phyloP scores from a whole-genome alignment of 495 filamentous ascomycete species.

The Hyaloscypha finlandica region DNA sequence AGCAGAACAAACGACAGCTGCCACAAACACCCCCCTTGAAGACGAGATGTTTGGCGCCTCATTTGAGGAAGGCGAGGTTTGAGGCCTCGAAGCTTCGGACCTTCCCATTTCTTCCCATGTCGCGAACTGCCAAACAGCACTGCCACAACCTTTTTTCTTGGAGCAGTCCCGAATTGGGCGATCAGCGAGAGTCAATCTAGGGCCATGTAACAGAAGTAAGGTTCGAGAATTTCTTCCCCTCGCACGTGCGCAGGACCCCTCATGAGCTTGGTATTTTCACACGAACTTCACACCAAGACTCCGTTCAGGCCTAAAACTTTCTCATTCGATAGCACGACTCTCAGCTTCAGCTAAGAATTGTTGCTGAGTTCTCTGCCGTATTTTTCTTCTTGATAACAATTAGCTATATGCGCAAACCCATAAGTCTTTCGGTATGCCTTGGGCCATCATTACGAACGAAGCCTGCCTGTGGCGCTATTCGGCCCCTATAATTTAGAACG shows the following conservation, averaged over 20 bases:
- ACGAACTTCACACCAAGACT: too few species aligned
- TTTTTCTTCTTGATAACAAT: too few species aligned
- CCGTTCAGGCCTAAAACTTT: too few species aligned
- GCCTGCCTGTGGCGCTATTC: neutral
- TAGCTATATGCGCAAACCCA: neutral
- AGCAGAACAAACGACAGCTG: constrained; percentile 3
- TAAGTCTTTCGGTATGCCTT: neutral
- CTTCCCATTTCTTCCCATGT: neutral
- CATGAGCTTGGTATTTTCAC: too few species aligned
- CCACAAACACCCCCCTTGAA: neutral
- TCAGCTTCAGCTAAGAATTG: too few species aligned
- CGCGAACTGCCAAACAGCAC: constrained; percentile 7
- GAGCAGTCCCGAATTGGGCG: neutral
- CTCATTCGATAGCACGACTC: too few species aligned
- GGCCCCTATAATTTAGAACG: neutral
- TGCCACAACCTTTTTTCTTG: neutral
- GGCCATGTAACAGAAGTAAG: neutral
- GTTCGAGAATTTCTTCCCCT: too few species aligned
- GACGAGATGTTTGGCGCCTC: neutral
- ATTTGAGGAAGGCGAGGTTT: constrained; percentile 8
- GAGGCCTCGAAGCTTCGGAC: neutral
- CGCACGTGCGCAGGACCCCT: too few species aligned
- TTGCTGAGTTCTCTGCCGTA: too few species aligned
- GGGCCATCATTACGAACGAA: neutral
- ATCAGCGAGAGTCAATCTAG: neutral